Evolutionary conservation across 176 grass and related monocot genomes (phyloP).

Genomic region (Eleusine coracana): DNA sequence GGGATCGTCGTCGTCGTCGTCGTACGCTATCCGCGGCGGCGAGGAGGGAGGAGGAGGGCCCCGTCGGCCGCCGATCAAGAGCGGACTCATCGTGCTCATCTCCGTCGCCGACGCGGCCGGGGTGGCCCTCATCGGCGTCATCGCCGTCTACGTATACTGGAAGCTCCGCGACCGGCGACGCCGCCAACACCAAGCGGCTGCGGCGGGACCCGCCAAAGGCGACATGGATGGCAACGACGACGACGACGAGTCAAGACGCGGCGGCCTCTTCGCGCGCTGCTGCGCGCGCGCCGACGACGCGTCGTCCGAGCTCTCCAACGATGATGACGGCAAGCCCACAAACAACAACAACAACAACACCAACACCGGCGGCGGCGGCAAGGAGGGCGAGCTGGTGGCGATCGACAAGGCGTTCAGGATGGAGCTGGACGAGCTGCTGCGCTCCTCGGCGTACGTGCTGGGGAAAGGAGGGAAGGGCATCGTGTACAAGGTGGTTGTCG

Average conservation of each 20-base stretch:
- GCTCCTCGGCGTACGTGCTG: slow-evolving; percentile 88
- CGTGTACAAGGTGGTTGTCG: slow-evolving; percentile 96
- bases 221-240: neutral
- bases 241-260: slow-evolving; percentile 18
- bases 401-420: slow-evolving; percentile 81
- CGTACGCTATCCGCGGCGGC: neutral
- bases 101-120: slow-evolving; percentile 66
- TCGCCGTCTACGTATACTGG: slow-evolving; percentile 83
- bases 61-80: slow-evolving; percentile 40
- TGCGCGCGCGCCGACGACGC: slow-evolving; percentile 29
- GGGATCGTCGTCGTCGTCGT: neutral
- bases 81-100: slow-evolving; percentile 68
- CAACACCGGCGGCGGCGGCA: slow-evolving; percentile 2
- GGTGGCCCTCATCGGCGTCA: slow-evolving; percentile 66
- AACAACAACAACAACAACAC: neutral
- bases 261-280: slow-evolving; percentile 22
- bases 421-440: slow-evolving; percentile 86
- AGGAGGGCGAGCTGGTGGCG: slow-evolving; percentile 70
- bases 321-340: slow-evolving; percentile 6
- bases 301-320: slow-evolving; percentile 12
- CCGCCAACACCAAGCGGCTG: no score
- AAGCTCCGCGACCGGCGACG: slow-evolving; percentile 56
- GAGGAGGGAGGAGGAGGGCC: neutral
- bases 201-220: neutral
- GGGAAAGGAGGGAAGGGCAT: slow-evolving; percentile 91